Conservation (phyloP, 139 green algal genomes). For the Haematococcus sp. region DNA sequence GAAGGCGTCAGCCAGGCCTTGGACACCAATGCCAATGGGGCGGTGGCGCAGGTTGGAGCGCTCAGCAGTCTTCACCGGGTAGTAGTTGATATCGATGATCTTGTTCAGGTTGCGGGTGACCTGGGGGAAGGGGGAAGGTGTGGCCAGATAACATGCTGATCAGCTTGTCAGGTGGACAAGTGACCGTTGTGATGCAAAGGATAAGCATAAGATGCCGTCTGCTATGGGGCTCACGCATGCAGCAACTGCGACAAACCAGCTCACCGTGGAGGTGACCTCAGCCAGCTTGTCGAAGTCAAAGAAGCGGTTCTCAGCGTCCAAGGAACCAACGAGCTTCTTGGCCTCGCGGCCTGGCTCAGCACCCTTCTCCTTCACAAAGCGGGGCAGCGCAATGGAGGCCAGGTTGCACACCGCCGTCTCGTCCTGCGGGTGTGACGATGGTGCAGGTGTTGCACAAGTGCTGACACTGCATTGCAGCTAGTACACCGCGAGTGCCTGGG, state of each 20-base stretch:
- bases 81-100: constrained; percentile 99
- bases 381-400: constrained; percentile 93
- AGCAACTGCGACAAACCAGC: no score
- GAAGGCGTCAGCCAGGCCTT: constrained; percentile 98
- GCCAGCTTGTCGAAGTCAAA: constrained; percentile 89
- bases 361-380: constrained; percentile 59
- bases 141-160: no score
- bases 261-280: constrained; percentile 35
- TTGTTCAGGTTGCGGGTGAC: constrained; percentile 95
- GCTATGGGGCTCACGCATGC: no score
- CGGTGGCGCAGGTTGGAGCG: constrained; percentile 93
- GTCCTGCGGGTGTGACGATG: no score
- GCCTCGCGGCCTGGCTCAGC: constrained; percentile 38
- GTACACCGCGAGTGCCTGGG: no score
- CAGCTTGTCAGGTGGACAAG: no score
- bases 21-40: constrained; percentile 95
- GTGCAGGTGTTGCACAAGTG: no score
- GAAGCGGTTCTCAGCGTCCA: constrained; percentile 68
- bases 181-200: no score
- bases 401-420: constrained; percentile 99
- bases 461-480: no score
- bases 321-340: constrained; percentile 83
- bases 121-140: neutral
- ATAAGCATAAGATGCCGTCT: no score
- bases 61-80: constrained; percentile 79